phyloP scores from a whole-genome alignment of 2,329 filamentous ascomycete genomes.

The Monosporascus sp. region DNA sequence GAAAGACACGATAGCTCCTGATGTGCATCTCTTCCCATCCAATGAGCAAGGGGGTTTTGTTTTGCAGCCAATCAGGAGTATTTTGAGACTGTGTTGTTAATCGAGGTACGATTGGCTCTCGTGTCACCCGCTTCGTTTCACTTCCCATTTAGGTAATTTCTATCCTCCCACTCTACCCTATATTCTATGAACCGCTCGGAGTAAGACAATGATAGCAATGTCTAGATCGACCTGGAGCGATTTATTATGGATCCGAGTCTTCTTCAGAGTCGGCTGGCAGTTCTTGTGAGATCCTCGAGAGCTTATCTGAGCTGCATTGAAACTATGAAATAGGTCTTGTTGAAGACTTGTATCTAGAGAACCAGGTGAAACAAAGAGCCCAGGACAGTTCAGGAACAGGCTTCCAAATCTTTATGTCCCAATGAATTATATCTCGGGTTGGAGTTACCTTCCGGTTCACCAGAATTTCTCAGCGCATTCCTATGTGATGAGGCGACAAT shows the following conservation, averaged over 20 bases:
- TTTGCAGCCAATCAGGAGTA: constrained; percentile 12
- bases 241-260: background rate
- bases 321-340: background rate
- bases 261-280: background rate
- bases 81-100: constrained; percentile 15
- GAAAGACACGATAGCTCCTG: background rate
- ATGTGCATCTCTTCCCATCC: constrained; percentile 8
- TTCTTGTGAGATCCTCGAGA: background rate
- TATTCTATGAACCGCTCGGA: background rate
- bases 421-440: too few relatives aligned
- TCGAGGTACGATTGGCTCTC: constrained; percentile 22
- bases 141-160: constrained; percentile 10
- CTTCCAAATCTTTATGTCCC: too few relatives aligned
- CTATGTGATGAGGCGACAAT: too few relatives aligned
- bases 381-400: too few relatives aligned
- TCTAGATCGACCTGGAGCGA: background rate
- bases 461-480: too few relatives aligned
- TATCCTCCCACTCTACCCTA: constrained; percentile 3
- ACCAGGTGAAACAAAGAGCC: too few relatives aligned
- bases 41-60: constrained; percentile 7
- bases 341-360: too few relatives aligned
- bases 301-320: background rate
- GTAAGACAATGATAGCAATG: background rate
- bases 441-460: too few relatives aligned
- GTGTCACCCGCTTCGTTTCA: constrained; percentile 24